phyloP scores from a whole-genome alignment of 495 filamentous ascomycete genomes.

The Thermothielavioides terrestris region DNA sequence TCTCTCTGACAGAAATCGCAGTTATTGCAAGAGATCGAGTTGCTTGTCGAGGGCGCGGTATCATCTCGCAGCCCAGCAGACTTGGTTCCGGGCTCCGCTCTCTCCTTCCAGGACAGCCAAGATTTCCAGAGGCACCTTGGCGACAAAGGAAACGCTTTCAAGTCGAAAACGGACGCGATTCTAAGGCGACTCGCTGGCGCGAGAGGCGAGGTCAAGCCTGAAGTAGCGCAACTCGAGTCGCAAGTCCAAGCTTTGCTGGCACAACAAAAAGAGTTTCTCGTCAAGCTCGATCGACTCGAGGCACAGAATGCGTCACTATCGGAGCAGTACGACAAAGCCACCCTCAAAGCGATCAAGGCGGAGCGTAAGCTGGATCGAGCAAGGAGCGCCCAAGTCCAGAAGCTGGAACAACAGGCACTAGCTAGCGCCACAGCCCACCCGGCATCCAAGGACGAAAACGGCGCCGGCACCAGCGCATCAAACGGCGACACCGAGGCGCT shows the following conservation, averaged over 20 bases:
- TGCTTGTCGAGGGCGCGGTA: conserved; percentile 51
- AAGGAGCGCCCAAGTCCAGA: conserved; percentile 80
- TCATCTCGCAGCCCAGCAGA: conserved; percentile 42
- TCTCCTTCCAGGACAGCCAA: conserved; percentile 55
- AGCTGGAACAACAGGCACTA: conserved; percentile 83
- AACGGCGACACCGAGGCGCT: conserved; percentile 56
- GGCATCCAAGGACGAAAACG: conserved; percentile 46
- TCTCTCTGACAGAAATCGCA: conserved; percentile 36
- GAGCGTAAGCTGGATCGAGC: conserved; percentile 87
- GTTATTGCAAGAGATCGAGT: conserved; percentile 78
- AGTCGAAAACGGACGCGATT: conserved; percentile 33
- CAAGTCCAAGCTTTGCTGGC: conserved; percentile 67
- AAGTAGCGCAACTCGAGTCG: conserved; percentile 61
- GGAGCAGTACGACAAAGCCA: conserved; percentile 75
- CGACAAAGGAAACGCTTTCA: conserved; percentile 43
- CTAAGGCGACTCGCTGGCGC: conserved; percentile 32
- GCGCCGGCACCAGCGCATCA: conserved; percentile 44
- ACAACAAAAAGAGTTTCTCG: conserved; percentile 67
- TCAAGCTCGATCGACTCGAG: conserved; percentile 65
- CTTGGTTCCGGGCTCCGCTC: conserved; percentile 51
- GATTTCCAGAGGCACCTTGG: conserved; percentile 72
- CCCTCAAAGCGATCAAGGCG: conserved; percentile 83
- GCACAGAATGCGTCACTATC: conserved; percentile 76
- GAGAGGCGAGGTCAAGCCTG: conserved; percentile 46
- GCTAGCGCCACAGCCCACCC: conserved; percentile 47